Conservation (phyloP, 2,329 filamentous ascomycete species). For the Apiospora aurea region DNA sequence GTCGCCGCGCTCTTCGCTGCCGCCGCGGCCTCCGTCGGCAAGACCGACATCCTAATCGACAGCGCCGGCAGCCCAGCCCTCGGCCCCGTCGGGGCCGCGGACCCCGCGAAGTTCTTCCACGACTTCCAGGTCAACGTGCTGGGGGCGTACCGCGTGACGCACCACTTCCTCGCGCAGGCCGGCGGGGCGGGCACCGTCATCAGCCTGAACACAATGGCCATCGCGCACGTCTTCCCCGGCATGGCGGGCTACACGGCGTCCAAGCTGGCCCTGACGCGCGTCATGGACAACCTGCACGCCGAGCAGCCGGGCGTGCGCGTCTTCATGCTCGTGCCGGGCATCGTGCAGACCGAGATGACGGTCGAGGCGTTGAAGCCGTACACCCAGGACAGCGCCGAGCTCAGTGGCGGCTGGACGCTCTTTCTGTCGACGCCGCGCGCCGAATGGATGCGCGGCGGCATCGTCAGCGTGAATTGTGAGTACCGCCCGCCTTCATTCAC, state of each 20-base stretch:
- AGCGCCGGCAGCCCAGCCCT: slow-evolving; percentile 29
- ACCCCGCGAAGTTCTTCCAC: slow-evolving; percentile 28
- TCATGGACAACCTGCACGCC: slow-evolving; percentile 33
- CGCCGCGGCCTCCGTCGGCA: slow-evolving; percentile 7
- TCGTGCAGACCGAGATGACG: slow-evolving; percentile 26
- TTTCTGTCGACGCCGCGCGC: slow-evolving; percentile 28
- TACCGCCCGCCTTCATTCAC: neutral
- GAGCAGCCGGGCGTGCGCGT: slow-evolving; percentile 26
- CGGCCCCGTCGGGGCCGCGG: slow-evolving; percentile 28
- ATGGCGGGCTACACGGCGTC: slow-evolving; percentile 31
- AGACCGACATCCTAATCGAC: neutral
- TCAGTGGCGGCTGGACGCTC: slow-evolving; percentile 24
- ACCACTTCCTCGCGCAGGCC: slow-evolving; percentile 32
- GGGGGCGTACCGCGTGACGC: slow-evolving; percentile 31
- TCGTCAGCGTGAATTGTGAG: slow-evolving; percentile 34
- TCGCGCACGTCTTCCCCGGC: neutral
- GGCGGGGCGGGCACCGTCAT: slow-evolving; percentile 31
- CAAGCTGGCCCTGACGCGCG: slow-evolving; percentile 31
- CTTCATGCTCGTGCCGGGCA: slow-evolving; percentile 26
- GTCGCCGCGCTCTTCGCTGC: slow-evolving; percentile 31
- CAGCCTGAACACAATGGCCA: slow-evolving; percentile 30
- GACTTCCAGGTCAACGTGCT: slow-evolving; percentile 34
- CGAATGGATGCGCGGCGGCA: slow-evolving; percentile 33
- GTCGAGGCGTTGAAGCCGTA: slow-evolving; percentile 24
- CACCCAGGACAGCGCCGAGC: slow-evolving; percentile 23